Conservation (phyloP, 2,329 filamentous ascomycete species). For the Ascochyta rabiei region DNA sequence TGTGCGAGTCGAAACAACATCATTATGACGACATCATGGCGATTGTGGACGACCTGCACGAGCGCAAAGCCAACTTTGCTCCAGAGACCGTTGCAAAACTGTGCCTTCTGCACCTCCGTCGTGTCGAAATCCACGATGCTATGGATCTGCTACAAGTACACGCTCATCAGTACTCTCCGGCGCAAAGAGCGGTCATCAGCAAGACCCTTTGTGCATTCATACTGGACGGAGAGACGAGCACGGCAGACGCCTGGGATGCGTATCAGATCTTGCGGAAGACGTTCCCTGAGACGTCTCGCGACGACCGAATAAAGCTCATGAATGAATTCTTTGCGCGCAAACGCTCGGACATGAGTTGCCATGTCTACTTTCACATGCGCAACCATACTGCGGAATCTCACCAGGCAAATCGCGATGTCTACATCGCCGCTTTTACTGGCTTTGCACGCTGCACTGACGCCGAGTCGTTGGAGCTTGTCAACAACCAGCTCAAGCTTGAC, state of each 20-base stretch:
- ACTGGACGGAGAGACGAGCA: constrained; percentile 68
- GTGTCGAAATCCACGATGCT: constrained; percentile 78
- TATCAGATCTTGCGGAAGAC: constrained; percentile 65
- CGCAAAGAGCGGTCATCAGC: constrained; percentile 71
- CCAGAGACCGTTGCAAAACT: constrained; percentile 76
- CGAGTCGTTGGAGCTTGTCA: constrained; percentile 74
- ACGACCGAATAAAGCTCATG: constrained; percentile 76
- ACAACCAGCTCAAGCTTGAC: constrained; percentile 96
- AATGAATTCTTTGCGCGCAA: constrained; percentile 77
- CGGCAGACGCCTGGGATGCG: constrained; percentile 65
- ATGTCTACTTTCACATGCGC: constrained; percentile 95
- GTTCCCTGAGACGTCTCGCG: constrained; percentile 67
- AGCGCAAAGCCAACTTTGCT: constrained; percentile 70
- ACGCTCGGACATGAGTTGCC: constrained; percentile 81
- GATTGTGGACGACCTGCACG: constrained; percentile 75
- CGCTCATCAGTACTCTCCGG: constrained; percentile 70
- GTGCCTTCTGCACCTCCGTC: constrained; percentile 74
- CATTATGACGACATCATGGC: constrained; percentile 73
- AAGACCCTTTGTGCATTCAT: constrained; percentile 72
- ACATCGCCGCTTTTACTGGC: constrained; percentile 78
- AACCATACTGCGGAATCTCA: constrained; percentile 67
- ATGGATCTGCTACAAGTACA: constrained; percentile 82
- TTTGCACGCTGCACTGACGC: constrained; percentile 66
- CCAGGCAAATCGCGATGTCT: constrained; percentile 75
- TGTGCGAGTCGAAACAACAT: constrained; percentile 66